Conservation (phyloP, 768 basidiomycete species). For the Podaxis carcinomalis region DNA sequence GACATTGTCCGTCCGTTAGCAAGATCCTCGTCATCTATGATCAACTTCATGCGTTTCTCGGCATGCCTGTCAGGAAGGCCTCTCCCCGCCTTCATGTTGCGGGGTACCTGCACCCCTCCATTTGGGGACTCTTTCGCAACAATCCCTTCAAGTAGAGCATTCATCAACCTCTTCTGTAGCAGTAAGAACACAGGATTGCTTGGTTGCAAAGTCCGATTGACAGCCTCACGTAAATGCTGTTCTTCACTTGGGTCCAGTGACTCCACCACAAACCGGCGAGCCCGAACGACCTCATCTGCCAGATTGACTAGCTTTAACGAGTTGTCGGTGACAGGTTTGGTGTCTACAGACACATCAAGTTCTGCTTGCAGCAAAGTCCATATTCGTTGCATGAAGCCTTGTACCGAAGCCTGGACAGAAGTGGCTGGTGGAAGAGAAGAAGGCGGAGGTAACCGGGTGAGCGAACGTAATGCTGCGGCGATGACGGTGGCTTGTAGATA, state of each 20-base stretch:
- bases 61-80: slow-evolving; percentile 13
- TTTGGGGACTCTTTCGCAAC: background rate
- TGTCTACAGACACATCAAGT: slow-evolving; percentile 16
- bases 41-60: slow-evolving; percentile 19
- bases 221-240: slow-evolving; percentile 48
- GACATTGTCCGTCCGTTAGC: background rate
- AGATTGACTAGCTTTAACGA: slow-evolving; percentile 62
- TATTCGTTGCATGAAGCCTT: slow-evolving; percentile 52
- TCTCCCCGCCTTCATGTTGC: slow-evolving; percentile 32
- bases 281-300: slow-evolving; percentile 68
- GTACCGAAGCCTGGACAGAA: slow-evolving; percentile 11
- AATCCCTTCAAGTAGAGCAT: slow-evolving; percentile 23
- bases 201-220: slow-evolving; percentile 57
- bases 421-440: background rate
- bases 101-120: slow-evolving; percentile 19
- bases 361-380: slow-evolving; percentile 51
- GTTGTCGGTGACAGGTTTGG: slow-evolving; percentile 13
- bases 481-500: slow-evolving; percentile 68
- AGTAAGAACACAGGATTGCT: slow-evolving; percentile 65
- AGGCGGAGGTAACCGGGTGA: slow-evolving; percentile 39
- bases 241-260: slow-evolving; percentile 40
- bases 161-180: slow-evolving; percentile 54
- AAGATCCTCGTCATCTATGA: slow-evolving; percentile 7
- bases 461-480: slow-evolving; percentile 52
- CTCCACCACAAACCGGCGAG: slow-evolving; percentile 27